A percentile compares a stretch with the other conserved stretches of the same genome.
Evolutionary conservation across 306 rosid genomes (phyloP).

Genomic region (Cicer arietinum): DNA sequence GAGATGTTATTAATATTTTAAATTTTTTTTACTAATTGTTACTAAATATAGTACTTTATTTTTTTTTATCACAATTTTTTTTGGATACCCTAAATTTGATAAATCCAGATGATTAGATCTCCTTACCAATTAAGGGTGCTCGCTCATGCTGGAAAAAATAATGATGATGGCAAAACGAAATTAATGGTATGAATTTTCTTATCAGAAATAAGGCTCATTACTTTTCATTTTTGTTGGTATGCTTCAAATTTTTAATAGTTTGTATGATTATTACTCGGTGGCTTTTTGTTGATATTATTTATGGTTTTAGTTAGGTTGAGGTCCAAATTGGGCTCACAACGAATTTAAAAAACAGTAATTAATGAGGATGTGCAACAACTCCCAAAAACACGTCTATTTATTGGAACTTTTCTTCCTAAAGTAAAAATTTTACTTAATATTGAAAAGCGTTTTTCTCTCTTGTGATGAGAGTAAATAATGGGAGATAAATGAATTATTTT

Average conservation of each 20-base stretch:
- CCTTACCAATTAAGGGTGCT: too few relatives aligned
- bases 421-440: too few relatives aligned
- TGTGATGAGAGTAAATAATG: too few relatives aligned
- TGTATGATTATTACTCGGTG: constrained; percentile 47
- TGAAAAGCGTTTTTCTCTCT: too few relatives aligned
- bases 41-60: neutral
- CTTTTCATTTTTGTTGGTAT: constrained; percentile 25
- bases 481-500: too few relatives aligned
- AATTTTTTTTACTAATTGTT: neutral
- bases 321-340: constrained; percentile 52
- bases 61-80: neutral
- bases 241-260: constrained; percentile 23
- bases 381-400: too few relatives aligned
- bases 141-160: constrained; percentile 12
- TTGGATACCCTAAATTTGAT: neutral
- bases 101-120: too few relatives aligned
- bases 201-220: constrained; percentile 40
- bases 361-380: too few relatives aligned
- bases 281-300: constrained; percentile 41
- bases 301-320: constrained; percentile 43
- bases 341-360: constrained; percentile 3
- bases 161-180: constrained; percentile 25
- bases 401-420: too few relatives aligned
- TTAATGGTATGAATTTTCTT: constrained; percentile 3
- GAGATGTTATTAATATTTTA: neutral